Evolutionary conservation across 495 filamentous ascomycete species (phyloP).

Genomic region (Xanthoparmelia taractica): DNA sequence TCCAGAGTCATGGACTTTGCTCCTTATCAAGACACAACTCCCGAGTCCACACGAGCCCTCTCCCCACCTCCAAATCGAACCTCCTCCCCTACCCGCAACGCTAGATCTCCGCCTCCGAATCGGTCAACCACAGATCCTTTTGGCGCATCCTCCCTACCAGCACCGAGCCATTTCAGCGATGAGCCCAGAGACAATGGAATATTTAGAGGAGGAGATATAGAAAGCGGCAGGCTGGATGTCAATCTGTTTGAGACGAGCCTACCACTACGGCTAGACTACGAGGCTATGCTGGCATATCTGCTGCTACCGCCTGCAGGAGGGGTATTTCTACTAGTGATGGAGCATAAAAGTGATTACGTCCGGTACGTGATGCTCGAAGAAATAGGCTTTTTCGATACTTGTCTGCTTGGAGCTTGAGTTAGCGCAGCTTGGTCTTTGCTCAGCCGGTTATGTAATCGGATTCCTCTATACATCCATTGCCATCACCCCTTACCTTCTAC

Average conservation of each 20-base stretch:
- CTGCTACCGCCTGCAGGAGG: conserved; percentile 79
- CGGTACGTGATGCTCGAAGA: conserved; percentile 48
- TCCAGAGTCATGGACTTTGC: conserved; percentile 75
- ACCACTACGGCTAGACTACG: conserved; percentile 76
- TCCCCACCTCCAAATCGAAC: conserved; percentile 54
- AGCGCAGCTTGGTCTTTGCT: not conserved
- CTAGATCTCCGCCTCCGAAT: conserved; percentile 30
- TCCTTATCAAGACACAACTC: conserved; percentile 84
- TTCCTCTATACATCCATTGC: not conserved
- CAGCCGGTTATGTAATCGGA: not conserved
- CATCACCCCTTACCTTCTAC: not conserved
- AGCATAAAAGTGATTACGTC: conserved; percentile 95
- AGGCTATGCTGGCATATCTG: conserved; percentile 87
- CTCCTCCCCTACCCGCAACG: conserved; percentile 41
- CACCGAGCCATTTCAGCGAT: conserved; percentile 36
- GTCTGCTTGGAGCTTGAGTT: too few species aligned
- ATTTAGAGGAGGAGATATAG: conserved; percentile 30
- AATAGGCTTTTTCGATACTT: not conserved
- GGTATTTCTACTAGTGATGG: conserved; percentile 73
- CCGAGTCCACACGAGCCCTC: conserved; percentile 64
- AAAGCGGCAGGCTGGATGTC: conserved; percentile 58
- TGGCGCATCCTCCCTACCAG: conserved; percentile 36
- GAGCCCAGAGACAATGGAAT: conserved; percentile 10
- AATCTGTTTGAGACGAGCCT: conserved; percentile 74
- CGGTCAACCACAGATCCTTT: conserved; percentile 28